Base-by-base conservation (phyloP, 2,329 filamentous ascomycete species). In the Clarireedia hainanense region DNA sequence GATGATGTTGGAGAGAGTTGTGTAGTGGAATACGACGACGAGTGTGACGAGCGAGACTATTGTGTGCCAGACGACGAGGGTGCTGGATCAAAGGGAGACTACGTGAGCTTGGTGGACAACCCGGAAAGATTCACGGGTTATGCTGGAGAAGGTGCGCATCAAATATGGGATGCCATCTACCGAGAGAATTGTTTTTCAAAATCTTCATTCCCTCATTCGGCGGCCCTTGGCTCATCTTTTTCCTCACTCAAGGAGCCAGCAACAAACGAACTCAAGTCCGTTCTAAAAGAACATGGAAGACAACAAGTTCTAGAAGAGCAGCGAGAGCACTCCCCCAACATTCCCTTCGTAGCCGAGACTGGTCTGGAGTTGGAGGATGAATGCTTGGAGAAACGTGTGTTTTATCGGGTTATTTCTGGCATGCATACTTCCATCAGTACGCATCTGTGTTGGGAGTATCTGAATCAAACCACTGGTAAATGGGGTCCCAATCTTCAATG, bases 391-490 rank as follows among this genome's bases (percentile, higher is more conserved):
- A 97, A 99, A 79, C 87, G 94, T n/a, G 94, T 97, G 39, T 99
- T 99, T 71, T 94, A 97, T 73, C 83, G 91, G 6, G 84, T 99
- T 60, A 84, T 99, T 60, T 96, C 91, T 51, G 94, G 94, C 45
- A 96, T 99, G 94, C 94, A 99, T 71, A 90, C 94, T 15, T 96
- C 91, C 61, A 99, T 99, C 71, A 96, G 90, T 62, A 89, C 91
- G 0, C 94, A 99, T 72, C 77, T 99, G 43, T 99, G 94, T 79
- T 94, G 88, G 84, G 88, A 97, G 67, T 96, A 94, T 67, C 76
- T 97, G 61, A 96, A 99, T 72, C 91, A 96, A 74, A 91, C 88
- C 1, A 96, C 92, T 0, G 94, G 94, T 57, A 75, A 90, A 72
- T 99, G 94, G 94, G 83, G 86, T 50, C 91, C 91, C 24, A 99